Percentiles rank a stretch among this genome's conserved stretches.
phyloP scores from a whole-genome alignment of 345 rosid genomes.

The Lepidium sativum region DNA sequence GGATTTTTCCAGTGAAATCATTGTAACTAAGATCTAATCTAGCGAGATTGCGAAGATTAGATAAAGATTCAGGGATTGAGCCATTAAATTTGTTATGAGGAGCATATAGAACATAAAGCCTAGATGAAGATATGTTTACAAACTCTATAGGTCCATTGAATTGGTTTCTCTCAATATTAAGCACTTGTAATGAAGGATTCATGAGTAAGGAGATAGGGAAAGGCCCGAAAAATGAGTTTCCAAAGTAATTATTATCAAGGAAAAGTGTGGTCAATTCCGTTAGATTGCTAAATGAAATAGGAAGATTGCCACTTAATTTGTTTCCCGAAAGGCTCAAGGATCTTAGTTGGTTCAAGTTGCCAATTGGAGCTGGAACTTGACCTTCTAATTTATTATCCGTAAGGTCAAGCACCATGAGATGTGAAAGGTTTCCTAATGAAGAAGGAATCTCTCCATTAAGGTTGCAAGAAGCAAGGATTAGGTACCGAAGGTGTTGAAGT shows the following conservation, averaged over 20 bases:
- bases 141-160: background rate
- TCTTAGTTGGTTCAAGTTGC: background rate
- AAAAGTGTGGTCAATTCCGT: background rate
- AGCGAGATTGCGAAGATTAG: background rate
- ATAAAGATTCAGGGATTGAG: background rate
- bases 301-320: background rate
- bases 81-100: background rate
- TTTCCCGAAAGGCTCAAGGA: background rate
- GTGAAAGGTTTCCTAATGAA: background rate
- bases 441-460: background rate
- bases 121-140: background rate
- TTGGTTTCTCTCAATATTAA: background rate
- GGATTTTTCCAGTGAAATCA: background rate
- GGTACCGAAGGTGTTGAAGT: background rate
- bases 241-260: background rate
- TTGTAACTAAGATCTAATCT: background rate
- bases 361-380: background rate
- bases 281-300: background rate
- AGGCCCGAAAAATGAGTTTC: no score
- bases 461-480: fast-evolving
- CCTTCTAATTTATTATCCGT: background rate
- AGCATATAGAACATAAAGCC: background rate
- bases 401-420: background rate
- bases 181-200: no score
- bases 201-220: no score